These are phyloP conservation scores for Lepidium aucheri DNA, from an alignment of 345 rosid genomes.

Conservation along the genomic window DNA sequence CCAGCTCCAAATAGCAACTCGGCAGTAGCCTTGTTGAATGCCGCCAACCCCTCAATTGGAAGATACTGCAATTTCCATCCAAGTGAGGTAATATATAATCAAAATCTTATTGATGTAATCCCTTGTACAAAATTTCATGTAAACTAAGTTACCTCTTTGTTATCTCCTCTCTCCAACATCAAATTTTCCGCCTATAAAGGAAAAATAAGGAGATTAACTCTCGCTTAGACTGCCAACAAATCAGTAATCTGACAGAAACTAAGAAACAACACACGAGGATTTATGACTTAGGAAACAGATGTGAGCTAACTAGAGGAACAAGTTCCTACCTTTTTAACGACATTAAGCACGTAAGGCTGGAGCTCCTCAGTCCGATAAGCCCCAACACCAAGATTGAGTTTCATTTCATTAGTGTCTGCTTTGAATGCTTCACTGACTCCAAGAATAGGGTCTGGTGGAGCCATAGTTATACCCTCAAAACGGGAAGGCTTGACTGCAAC, in stretches of 20 bases:
- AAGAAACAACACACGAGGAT: background rate
- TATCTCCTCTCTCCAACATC: slow-evolving; percentile 86
- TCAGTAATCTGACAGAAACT: background rate
- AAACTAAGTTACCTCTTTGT: slow-evolving; percentile 68
- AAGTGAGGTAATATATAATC: background rate
- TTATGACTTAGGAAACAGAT: background rate
- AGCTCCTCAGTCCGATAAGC: slow-evolving; percentile 93
- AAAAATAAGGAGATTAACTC: background rate
- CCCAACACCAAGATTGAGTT: slow-evolving; percentile 98
- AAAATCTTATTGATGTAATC: background rate
- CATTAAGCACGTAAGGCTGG: slow-evolving; percentile 90
- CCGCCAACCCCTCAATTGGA: slow-evolving; percentile 95
- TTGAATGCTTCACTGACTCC: slow-evolving; percentile 94
- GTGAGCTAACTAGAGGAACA: background rate
- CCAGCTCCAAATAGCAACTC: slow-evolving; percentile 83
- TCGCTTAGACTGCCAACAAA: background rate
- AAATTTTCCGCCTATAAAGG: slow-evolving; percentile 68
- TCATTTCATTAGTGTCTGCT: slow-evolving; percentile 67
- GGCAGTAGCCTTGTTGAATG: slow-evolving; percentile 88
- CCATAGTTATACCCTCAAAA: slow-evolving; percentile 82
- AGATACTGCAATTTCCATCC: slow-evolving; percentile 61
- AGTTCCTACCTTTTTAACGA: slow-evolving; percentile 74
- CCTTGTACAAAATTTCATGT: background rate
- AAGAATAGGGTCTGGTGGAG: slow-evolving; percentile 97
- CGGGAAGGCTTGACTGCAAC: slow-evolving; percentile 61